phyloP scores from a whole-genome alignment of 257 asterid species.

The Nicotiana sylvestris region DNA sequence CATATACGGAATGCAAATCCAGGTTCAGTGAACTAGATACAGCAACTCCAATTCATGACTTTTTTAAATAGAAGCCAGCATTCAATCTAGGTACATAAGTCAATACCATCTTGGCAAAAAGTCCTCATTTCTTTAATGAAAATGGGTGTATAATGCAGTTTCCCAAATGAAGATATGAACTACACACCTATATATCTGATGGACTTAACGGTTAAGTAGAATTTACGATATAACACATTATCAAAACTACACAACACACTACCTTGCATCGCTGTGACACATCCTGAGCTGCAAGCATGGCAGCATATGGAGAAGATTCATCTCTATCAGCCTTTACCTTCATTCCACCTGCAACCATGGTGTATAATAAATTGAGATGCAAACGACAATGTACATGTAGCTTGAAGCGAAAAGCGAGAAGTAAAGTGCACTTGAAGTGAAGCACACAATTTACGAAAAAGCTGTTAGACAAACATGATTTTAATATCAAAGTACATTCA shows the following conservation, averaged over 20 bases:
- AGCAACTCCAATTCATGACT: not conserved
- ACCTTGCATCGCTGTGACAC: constrained; percentile 92
- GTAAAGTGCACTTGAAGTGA: too few species aligned
- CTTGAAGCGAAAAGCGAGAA: too few species aligned
- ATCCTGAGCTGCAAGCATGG: constrained; percentile 98
- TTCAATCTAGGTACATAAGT: not conserved
- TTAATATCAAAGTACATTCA: too few species aligned
- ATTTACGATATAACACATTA: not conserved
- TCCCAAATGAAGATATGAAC: not conserved
- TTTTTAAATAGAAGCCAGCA: not conserved
- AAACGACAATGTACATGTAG: too few species aligned
- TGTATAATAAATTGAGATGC: not conserved
- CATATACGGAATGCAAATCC: not conserved
- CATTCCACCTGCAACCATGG: constrained; percentile 61
- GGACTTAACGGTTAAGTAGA: not conserved
- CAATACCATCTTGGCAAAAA: not conserved
- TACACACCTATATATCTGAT: not conserved
- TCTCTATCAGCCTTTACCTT: constrained; percentile 94
- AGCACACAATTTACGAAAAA: too few species aligned
- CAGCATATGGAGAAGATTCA: constrained; percentile 94
- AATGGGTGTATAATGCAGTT: not conserved
- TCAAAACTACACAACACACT: not conserved
- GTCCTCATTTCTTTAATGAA: not conserved
- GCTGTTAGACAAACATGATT: too few species aligned
- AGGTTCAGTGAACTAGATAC: not conserved